Conservation (phyloP, 495 filamentous ascomycete genomes). For the Talaromyces adpressus region DNA sequence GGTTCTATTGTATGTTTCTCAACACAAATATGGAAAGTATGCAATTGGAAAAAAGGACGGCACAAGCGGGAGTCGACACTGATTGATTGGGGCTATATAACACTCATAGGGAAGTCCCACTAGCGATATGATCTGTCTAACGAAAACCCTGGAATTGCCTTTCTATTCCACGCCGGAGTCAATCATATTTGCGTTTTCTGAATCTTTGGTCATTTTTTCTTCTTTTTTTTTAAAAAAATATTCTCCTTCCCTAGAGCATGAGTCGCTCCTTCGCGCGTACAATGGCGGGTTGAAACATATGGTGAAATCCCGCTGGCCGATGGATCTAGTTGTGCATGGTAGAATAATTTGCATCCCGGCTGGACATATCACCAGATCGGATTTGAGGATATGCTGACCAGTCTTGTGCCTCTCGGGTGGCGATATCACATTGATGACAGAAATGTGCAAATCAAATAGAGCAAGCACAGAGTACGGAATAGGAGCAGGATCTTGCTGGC, state of each 20-base stretch:
- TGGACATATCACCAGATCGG: conserved; percentile 28
- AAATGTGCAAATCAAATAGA: too few relatives aligned
- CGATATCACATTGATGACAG: conserved; percentile 13
- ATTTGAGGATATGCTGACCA: conserved; percentile 32
- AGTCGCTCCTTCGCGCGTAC: too few relatives aligned
- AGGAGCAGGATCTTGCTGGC: too few relatives aligned
- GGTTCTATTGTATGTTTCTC: too few relatives aligned
- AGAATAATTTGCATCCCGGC: conserved; percentile 31
- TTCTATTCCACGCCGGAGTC: background rate
- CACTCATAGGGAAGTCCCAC: too few relatives aligned
- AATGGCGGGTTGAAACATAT: conserved; percentile 24
- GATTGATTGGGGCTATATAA: background rate
- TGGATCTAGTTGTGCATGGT: conserved; percentile 29
- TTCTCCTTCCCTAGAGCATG: too few relatives aligned
- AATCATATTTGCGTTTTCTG: background rate
- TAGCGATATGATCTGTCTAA: too few relatives aligned
- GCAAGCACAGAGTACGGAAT: too few relatives aligned
- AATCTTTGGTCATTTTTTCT: background rate
- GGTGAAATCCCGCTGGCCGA: conserved; percentile 22
- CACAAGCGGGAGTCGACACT: background rate
- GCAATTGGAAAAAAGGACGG: background rate
- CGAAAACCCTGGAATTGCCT: background rate
- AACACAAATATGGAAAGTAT: too few relatives aligned
- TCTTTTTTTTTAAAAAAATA: background rate
- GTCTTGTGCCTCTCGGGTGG: conserved; percentile 18